phyloP scores from a whole-genome alignment of 2,329 filamentous ascomycete species.

The Penicillium sp. region DNA sequence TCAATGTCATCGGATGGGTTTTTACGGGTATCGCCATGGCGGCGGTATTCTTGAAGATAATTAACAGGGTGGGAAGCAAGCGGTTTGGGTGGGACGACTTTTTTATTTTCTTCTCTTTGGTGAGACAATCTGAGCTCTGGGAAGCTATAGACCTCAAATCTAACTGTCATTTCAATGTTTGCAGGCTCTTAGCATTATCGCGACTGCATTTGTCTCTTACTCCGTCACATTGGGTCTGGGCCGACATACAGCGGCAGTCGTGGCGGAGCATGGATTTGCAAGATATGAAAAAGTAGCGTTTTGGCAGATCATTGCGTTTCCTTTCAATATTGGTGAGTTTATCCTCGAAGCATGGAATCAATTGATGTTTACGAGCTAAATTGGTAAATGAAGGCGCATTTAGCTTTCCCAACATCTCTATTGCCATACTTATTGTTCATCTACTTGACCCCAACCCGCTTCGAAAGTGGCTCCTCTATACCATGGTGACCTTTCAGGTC shows the following conservation, averaged over 20 bases:
- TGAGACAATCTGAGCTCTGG: slow-evolving; percentile 1
- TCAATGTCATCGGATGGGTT: slow-evolving; percentile 26
- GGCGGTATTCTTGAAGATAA: slow-evolving; percentile 24
- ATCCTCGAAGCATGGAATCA: background rate
- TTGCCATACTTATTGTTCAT: background rate
- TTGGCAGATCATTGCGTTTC: slow-evolving; percentile 30
- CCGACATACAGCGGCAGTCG: slow-evolving; percentile 26
- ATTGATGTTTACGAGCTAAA: background rate
- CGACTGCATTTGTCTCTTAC: slow-evolving; percentile 26
- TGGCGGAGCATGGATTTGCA: slow-evolving; percentile 24
- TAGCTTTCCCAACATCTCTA: slow-evolving; percentile 23
- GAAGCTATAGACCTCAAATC: background rate
- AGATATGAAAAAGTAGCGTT: slow-evolving; percentile 16
- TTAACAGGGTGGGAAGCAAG: slow-evolving; percentile 18
- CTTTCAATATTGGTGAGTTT: slow-evolving; percentile 27
- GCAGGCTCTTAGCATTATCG: slow-evolving; percentile 28
- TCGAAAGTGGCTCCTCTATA: slow-evolving; percentile 19
- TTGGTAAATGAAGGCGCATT: slow-evolving; percentile 15
- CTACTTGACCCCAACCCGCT: slow-evolving; percentile 26
- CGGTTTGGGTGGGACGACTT: slow-evolving; percentile 31
- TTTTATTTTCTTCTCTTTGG: slow-evolving; percentile 31
- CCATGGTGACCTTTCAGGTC: slow-evolving; percentile 26
- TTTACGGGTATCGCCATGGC: slow-evolving; percentile 25
- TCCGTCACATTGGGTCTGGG: slow-evolving; percentile 27
- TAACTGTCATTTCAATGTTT: background rate